Conservation (phyloP, 2,329 filamentous ascomycete species). For the Cladophialophora carrionii region DNA sequence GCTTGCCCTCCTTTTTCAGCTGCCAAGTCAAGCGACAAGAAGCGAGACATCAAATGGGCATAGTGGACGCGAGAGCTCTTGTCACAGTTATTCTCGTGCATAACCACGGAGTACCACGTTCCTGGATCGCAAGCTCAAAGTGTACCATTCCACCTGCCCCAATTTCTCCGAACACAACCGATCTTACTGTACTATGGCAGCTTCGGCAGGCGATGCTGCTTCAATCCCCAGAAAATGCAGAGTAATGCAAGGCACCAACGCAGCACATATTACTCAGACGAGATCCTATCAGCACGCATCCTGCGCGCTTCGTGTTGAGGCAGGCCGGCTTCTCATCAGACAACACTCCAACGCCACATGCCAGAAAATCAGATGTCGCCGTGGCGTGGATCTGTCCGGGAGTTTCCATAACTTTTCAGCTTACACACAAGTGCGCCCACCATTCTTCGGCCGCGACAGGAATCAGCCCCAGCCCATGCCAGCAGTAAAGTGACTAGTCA, state of each 20-base stretch:
- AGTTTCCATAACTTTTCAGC: not conserved
- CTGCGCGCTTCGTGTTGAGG: constrained; percentile 5
- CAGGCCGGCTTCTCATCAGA: constrained; percentile 7
- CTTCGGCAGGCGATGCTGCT: not conserved
- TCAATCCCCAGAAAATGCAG: constrained; percentile 16
- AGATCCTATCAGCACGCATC: not conserved
- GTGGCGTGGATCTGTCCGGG: not conserved
- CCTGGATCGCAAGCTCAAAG: not conserved
- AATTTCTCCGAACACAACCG: constrained; percentile 1
- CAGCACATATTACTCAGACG: constrained; percentile 10
- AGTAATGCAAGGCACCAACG: constrained; percentile 3
- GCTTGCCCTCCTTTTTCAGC: constrained; percentile 6
- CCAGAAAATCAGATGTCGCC: constrained; percentile 6
- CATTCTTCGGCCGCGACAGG: not conserved
- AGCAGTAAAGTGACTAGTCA: not conserved
- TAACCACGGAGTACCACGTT: not conserved
- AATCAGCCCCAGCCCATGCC: not conserved
- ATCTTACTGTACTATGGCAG: not conserved
- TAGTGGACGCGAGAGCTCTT: not conserved
- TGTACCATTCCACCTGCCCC: too few relatives aligned
- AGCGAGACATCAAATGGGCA: not conserved
- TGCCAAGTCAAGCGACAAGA: constrained; percentile 13
- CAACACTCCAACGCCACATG: constrained; percentile 10
- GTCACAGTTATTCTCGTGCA: not conserved
- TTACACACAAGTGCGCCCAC: not conserved